Base-by-base conservation (phyloP, 345 rosid genomes). In the Moricandia moricandioides region DNA sequence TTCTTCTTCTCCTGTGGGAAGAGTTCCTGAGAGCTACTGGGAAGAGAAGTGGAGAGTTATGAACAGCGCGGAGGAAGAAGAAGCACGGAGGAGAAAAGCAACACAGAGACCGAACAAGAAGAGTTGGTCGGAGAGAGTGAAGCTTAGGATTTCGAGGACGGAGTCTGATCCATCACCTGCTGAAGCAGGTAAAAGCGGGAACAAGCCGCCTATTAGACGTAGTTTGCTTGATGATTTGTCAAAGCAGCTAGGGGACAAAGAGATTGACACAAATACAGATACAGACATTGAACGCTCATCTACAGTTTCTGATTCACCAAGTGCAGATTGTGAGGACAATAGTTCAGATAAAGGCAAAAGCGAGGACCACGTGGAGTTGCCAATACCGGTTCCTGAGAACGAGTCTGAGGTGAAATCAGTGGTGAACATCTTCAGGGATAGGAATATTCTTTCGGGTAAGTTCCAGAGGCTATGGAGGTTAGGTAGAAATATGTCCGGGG, bases 1-100 rank as follows among this genome's bases (percentile, higher is more conserved):
- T 77, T 84, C 88, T 75, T 83, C 88, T 71, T 84, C 88, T 75
- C 90, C 96, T 60, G 76, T 84, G 61, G 82, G 67, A 63, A 69
- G 26, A 74, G 87, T 87, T 61, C 94, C 87, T 40, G 96, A 90
- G 62, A 89, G 93, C 85, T 94, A 94, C 57, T 94, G 98, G 98
- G 98, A 94, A 84, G 98, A 86, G 79, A 88, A 82, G 72, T 94
- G 98, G 98, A 89, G 96, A 81, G 87, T 82, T 73, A 34, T 84
- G 76, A 90, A 89, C 77, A 85, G 86, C 37, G 87, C 86, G 35
- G 97, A 85, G 79, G 82, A 84, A 78, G 82, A 79, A 74, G 81
- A 65, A 61, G 81, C 69, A 75, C 78, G 80, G 30, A 75, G 45
- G 77, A 69, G 61, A 45, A 72, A 71, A 52, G 86, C 37, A 5